Base-by-base conservation (phyloP, 148 eudicot species). In the Rhododendron simsii region DNA sequence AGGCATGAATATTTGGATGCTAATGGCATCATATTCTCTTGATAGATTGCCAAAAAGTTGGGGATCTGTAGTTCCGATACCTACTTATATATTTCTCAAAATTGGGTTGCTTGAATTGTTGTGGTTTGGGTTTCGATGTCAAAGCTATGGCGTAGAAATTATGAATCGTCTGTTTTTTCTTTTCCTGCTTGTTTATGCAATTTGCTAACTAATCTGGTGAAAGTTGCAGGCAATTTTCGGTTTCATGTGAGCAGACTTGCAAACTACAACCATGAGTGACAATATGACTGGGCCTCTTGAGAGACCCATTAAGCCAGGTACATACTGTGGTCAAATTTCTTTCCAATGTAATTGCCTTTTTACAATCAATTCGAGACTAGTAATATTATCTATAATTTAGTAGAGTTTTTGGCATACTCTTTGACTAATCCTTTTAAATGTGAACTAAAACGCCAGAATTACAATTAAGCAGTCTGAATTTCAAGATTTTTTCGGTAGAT, bases 271-370 rank as follows among this genome's bases (percentile, higher is more conserved):
- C 81, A 89, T 83, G 92, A 90, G 90, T 81, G 92, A 91, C 77
- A 87, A 57, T 65, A 89, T 91, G 96, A 87, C 97, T 53, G 97
- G 92, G 78, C 87, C 93, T 86, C 85, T 92, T 73, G 95, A 92
- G 48, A 91, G 84, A 86, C 84, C 91, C 78, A 26, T 79, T 47
- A 93, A 86, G 89, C 88, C 90, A 76, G 91, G 98, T 94, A 89
- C n/a, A 16, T 33, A 3, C 9, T 48, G 76, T 50, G 45, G 5
- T 4, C 63, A 84, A 23, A n/a, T 15, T 55, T 44, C 51, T 59
- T 85, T 53, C 11, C 69, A 37, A 1, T 11, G 30, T 48, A 41
- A 20, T 21, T 39, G 28, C 75, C 18, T 67, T 53, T 75, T 28
- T 23, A 74, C 41, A 12, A 18, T 50, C 47, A 26, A 33, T 83